Evolutionary conservation across 2,329 filamentous ascomycete species (phyloP), one percentile per base, ranked within the genome.

Genomic region (Aspergillus pseudoviridinutans): DNA sequence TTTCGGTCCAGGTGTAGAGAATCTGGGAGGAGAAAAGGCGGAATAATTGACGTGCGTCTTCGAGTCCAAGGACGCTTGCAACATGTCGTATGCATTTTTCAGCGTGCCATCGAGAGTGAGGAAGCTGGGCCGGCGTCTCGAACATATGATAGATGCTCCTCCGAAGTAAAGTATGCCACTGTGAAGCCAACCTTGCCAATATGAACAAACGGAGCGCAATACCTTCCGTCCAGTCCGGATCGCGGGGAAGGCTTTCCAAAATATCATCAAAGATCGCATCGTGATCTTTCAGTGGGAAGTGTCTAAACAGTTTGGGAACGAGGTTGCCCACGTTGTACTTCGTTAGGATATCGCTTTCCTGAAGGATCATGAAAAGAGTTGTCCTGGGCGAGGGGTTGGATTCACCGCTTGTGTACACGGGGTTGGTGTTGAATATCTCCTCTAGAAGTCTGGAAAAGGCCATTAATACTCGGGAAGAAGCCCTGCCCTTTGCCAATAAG

Each of bases 111-210:
- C 82, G 79, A 6, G 89, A 88, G 10, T 78, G 75, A 3, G 82
- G 75, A 14, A 96, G 84, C 56, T 86, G 86, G 1, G 89, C 91
- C 1, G 92, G 90, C 0, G 89, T 91, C 71, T 97, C 94, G 65
- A 97, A 96, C 24, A 97, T 92, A 71, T 94, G 89, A 71, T 97
- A 99, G 20, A 96, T 89, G 63, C 91, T 92, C 62, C 89, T 86
- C 53, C 92, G 87, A 47, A 97, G 81, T 22, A 97, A 80, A 0
- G 92, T 96, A 58, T 91, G 87, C 90, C 93, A 97, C 52, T 80
- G 78, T 29, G 91, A 90, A 25, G 90, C 94, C 57, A 99, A 78
- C 55, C 86, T 86, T 1, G 89, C 85, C 10, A 97, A 78, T 8
- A 91, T 84, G 60, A 90, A 84, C 2, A 97, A 77, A 5, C 94